Percentiles rank a stretch among this genome's conserved stretches.
Conservation (phyloP, 78 protist genomes). For the Polysphondylium violaceum region DNA sequence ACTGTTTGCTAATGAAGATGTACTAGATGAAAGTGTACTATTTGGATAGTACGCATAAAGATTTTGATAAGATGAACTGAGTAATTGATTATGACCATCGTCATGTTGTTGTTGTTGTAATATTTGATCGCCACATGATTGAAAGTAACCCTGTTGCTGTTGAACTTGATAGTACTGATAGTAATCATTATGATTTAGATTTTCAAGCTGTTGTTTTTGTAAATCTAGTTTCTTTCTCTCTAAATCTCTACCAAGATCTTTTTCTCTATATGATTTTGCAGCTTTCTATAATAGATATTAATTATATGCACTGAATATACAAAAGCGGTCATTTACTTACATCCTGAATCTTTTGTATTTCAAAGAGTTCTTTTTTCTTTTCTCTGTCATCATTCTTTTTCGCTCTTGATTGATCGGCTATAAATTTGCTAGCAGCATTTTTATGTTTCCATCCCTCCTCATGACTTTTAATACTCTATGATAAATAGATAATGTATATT, state of each 20-base stretch:
- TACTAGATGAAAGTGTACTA: no score
- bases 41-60: no score
- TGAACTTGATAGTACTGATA: constrained; percentile 12
- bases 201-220: constrained; percentile 6
- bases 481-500: no score
- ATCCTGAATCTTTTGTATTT: constrained; percentile 9
- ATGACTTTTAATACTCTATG: constrained; percentile 54
- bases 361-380: not conserved
- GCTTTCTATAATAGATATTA: no score
- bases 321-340: no score
- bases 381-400: constrained; percentile 32
- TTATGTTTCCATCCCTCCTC: constrained; percentile 63
- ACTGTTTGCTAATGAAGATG: not conserved
- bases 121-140: not conserved
- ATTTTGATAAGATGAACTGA: no score
- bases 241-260: constrained; percentile 15
- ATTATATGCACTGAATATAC: no score
- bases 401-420: constrained; percentile 14
- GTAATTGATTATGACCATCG: no score
- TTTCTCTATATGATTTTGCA: constrained; percentile 12
- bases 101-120: not conserved
- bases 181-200: constrained; percentile 8
- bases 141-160: constrained; percentile 2
- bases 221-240: not conserved
- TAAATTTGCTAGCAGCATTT: not conserved